Percentiles rank a stretch among this genome's conserved stretches.
Conservation (phyloP, 306 rosid genomes). For the Dalbergia cultrata region DNA sequence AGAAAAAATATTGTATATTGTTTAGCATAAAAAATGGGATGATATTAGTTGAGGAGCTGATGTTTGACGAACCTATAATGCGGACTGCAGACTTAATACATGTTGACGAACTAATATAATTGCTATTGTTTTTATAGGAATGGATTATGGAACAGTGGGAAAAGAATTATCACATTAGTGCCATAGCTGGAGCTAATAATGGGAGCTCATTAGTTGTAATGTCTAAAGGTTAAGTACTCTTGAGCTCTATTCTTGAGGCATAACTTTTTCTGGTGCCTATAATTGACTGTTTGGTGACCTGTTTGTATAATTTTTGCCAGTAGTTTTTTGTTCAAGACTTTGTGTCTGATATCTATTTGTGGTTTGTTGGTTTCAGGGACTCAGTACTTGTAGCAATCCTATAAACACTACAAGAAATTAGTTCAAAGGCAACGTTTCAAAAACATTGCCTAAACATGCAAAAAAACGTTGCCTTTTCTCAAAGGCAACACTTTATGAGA, state of each 20-base stretch:
- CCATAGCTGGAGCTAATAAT: conserved; percentile 73
- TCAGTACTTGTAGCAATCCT: conserved; percentile 72
- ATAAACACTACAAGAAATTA: too few relatives aligned
- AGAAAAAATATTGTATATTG: conserved; percentile 10
- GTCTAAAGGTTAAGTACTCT: conserved; percentile 67
- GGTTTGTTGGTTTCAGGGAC: conserved; percentile 60
- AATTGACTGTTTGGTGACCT: not conserved
- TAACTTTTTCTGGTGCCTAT: conserved; percentile 2
- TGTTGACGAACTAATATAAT: conserved; percentile 55
- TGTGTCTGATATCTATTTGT: not conserved
- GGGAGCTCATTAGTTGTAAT: conserved; percentile 81
- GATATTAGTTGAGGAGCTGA: conserved; percentile 12
- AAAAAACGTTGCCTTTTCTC: too few relatives aligned
- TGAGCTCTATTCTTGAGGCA: not conserved
- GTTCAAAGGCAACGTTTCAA: too few relatives aligned
- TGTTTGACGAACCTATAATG: too few relatives aligned
- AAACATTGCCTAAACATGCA: too few relatives aligned
- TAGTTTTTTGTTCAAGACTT: not conserved
- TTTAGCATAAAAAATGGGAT: not conserved
- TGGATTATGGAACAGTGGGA: conserved; percentile 92
- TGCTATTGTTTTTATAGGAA: conserved; percentile 56
- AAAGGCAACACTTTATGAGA: too few relatives aligned
- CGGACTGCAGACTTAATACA: too few relatives aligned
- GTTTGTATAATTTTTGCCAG: not conserved
- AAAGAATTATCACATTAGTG: conserved; percentile 72